Evolutionary conservation across 148 eudicot genomes (phyloP).

Genomic region (Diospyros kaki): DNA sequence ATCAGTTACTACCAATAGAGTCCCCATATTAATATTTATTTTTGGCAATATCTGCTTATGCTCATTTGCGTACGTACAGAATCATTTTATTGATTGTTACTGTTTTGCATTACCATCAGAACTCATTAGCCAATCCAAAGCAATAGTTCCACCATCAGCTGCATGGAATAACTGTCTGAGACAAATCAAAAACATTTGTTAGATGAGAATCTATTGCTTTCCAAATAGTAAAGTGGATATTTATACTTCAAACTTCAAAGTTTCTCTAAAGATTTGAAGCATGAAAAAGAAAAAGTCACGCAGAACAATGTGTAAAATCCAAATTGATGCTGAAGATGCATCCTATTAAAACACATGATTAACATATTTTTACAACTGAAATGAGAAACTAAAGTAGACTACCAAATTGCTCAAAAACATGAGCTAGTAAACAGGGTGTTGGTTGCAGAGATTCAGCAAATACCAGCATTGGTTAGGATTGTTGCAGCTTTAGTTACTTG

Average conservation of each 20-base stretch:
- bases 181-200: slow-evolving; percentile 12
- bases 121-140: slow-evolving; percentile 84
- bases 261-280: not conserved
- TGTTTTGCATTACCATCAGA: slow-evolving; percentile 55
- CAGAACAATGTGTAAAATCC: not conserved
- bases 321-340: not conserved
- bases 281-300: not conserved
- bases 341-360: not conserved
- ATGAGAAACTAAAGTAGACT: too few relatives aligned
- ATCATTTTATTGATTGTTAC: not conserved
- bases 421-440: too few relatives aligned
- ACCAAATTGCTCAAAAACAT: too few relatives aligned
- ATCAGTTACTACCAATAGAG: not conserved
- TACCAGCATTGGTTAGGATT: too few relatives aligned
- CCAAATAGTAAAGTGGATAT: not conserved
- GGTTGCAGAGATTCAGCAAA: too few relatives aligned
- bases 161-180: slow-evolving; percentile 72
- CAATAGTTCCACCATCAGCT: slow-evolving; percentile 86
- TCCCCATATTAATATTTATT: not conserved
- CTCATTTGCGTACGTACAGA: not conserved
- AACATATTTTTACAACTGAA: not conserved
- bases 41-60: too few relatives aligned
- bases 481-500: too few relatives aligned
- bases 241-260: not conserved
- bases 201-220: slow-evolving; percentile 1